Percentiles rank a stretch among this genome's conserved stretches.
Conservation (phyloP, 495 filamentous ascomycete species). For the Annulohypoxylon bovei region DNA sequence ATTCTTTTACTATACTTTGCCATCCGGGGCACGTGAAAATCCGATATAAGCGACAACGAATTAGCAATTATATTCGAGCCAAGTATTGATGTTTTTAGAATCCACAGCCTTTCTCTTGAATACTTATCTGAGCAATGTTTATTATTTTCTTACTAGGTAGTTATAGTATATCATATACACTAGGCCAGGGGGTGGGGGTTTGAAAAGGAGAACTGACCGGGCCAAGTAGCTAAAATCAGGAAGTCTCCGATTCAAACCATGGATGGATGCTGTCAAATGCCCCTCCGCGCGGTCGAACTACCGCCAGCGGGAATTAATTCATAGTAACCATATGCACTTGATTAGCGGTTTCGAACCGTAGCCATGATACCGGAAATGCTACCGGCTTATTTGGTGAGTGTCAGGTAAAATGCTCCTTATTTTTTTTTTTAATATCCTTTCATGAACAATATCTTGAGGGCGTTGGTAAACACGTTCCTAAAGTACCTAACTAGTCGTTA, state of each 20-base stretch:
- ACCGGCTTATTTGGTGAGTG: background rate
- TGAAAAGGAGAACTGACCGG: slow-evolving; percentile 8
- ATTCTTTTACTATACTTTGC: background rate
- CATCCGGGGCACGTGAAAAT: background rate
- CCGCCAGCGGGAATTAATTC: slow-evolving; percentile 17
- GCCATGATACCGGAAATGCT: slow-evolving; percentile 5
- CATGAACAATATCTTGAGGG: background rate
- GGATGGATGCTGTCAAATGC: slow-evolving; percentile 16
- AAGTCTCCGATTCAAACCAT: slow-evolving; percentile 25
- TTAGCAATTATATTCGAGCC: background rate
- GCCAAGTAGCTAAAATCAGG: slow-evolving; percentile 12
- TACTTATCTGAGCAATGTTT: background rate
- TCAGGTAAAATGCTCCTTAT: background rate
- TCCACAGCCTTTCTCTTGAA: background rate
- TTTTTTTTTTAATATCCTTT: background rate
- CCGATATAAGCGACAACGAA: background rate
- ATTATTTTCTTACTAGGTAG: background rate
- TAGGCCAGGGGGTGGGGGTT: background rate
- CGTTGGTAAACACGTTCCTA: background rate
- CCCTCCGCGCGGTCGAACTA: slow-evolving; percentile 10
- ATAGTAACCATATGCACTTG: slow-evolving; percentile 1
- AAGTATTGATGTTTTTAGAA: background rate
- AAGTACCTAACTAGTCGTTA: background rate
- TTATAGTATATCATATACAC: background rate
- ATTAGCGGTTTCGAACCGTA: slow-evolving; percentile 7